Conservation (phyloP, 129 eudicot species). For the Deinandra increscens region DNA sequence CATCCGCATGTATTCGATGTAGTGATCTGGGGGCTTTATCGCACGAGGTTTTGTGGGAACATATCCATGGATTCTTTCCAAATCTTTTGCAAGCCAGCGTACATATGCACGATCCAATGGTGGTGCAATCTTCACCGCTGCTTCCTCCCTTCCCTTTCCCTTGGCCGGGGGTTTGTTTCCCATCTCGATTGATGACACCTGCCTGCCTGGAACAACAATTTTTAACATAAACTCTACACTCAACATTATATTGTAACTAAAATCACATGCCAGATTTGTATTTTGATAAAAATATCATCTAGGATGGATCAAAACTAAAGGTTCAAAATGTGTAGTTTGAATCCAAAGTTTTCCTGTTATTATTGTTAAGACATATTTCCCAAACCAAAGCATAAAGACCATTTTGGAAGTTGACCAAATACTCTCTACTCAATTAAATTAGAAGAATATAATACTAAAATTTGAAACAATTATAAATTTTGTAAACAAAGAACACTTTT, state of each 20-base stretch:
- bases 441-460: too few species aligned
- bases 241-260: neutral
- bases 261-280: neutral
- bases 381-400: too few species aligned
- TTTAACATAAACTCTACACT: neutral
- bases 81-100: conserved; percentile 69
- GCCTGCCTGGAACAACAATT: neutral
- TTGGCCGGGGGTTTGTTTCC: conserved; percentile 75
- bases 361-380: neutral
- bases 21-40: conserved; percentile 68
- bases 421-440: too few species aligned
- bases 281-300: neutral
- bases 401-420: too few species aligned
- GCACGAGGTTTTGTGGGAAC: conserved; percentile 49
- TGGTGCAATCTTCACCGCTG: conserved; percentile 52
- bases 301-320: neutral
- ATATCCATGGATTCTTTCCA: conserved; percentile 59
- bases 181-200: conserved; percentile 46
- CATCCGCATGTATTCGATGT: conserved; percentile 70
- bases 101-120: conserved; percentile 57
- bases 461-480: too few species aligned
- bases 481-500: too few species aligned
- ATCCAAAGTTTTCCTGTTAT: neutral
- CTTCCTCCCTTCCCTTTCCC: conserved; percentile 53
- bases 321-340: neutral